Conservation (phyloP, 345 rosid genomes). For the Draba incana region DNA sequence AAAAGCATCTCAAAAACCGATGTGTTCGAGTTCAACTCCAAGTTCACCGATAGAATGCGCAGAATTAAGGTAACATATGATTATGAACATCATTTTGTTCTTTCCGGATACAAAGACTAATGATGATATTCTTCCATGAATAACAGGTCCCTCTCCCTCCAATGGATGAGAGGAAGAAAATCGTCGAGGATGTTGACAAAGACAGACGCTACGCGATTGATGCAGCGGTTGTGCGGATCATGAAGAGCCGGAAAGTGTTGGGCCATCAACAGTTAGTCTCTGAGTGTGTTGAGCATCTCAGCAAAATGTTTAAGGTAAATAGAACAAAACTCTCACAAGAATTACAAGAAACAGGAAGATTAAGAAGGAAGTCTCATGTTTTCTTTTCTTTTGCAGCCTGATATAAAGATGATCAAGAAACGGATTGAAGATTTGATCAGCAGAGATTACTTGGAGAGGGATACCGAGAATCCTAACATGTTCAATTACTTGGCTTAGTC, state of each 20-base stretch:
- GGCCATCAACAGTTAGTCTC: constrained; percentile 72
- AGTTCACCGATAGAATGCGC: constrained; percentile 76
- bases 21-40: constrained; percentile 63
- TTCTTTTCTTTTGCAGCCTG: constrained; percentile 46
- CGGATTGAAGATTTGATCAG: constrained; percentile 77
- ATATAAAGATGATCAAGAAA: constrained; percentile 84
- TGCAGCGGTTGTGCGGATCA: constrained; percentile 87
- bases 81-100: constrained; percentile 8
- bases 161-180: constrained; percentile 78
- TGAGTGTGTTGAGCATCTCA: constrained; percentile 83
- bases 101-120: not conserved
- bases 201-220: constrained; percentile 84
- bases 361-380: not conserved
- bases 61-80: constrained; percentile 61
- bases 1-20: constrained; percentile 54
- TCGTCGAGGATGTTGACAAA: constrained; percentile 81
- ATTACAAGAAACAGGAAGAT: not conserved
- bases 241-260: constrained; percentile 83
- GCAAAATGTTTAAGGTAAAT: constrained; percentile 76
- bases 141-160: constrained; percentile 66
- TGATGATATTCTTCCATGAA: not conserved
- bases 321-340: not conserved
- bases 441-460: constrained; percentile 82
- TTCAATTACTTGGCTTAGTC: constrained; percentile 68
- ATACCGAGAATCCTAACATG: constrained; percentile 55